Evolutionary conservation across 768 basidiomycete species (phyloP).

Genomic region (Termitomyces eurrhizus): DNA sequence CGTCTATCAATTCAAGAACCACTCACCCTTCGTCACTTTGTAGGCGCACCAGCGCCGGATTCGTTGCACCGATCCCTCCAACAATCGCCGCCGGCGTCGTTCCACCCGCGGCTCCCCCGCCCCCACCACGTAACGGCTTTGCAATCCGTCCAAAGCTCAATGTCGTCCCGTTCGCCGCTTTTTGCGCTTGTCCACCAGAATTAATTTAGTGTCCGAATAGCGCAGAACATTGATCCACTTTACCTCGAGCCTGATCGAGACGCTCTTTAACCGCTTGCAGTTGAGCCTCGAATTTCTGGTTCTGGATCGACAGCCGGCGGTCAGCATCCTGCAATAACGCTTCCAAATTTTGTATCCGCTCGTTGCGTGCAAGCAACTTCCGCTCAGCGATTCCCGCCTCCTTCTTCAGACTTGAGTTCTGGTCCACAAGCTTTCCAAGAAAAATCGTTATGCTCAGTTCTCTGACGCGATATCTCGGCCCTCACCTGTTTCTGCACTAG

Average conservation of each 20-base stretch:
- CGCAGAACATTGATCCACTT: constrained; percentile 20
- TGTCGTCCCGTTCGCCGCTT: constrained; percentile 62
- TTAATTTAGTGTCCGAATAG: constrained; percentile 9
- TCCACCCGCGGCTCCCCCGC: constrained; percentile 53
- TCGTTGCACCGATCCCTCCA: constrained; percentile 47
- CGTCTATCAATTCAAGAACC: constrained; percentile 15
- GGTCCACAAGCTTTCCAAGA: constrained; percentile 82
- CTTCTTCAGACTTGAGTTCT: constrained; percentile 95
- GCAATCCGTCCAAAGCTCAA: constrained; percentile 93
- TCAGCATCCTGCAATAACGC: constrained; percentile 91
- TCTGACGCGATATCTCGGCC: not conserved
- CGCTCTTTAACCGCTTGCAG: constrained; percentile 89
- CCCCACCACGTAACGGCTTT: constrained; percentile 93
- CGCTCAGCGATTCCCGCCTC: constrained; percentile 96
- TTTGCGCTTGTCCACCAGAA: constrained; percentile 57
- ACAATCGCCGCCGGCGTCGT: constrained; percentile 37
- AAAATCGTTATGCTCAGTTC: not conserved
- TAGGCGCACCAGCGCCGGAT: constrained; percentile 57
- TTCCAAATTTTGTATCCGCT: constrained; percentile 96
- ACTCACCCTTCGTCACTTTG: constrained; percentile 75
- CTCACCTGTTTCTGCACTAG: constrained; percentile 93
- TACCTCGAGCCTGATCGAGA: constrained; percentile 90
- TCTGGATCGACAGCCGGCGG: constrained; percentile 85
- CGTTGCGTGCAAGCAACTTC: constrained; percentile 93
- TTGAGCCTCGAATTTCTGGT: constrained; percentile 94